phyloP scores from a whole-genome alignment of 1,284 basidiomycete genomes.

The Exobasidium cylindrosporum region DNA sequence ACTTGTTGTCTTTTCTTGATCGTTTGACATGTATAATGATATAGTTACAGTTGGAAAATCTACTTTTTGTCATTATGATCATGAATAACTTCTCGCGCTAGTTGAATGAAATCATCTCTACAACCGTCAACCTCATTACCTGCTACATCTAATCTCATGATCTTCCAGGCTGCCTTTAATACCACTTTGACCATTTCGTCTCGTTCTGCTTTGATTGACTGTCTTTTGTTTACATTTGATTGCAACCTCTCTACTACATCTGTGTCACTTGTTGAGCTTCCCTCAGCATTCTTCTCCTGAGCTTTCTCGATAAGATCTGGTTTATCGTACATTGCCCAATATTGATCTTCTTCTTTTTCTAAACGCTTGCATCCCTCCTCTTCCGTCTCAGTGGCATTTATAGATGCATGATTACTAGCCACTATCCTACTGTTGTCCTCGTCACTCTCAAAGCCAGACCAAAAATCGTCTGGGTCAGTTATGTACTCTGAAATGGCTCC shows the following conservation, averaged over 20 bases:
- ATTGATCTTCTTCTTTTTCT: conserved; percentile 1
- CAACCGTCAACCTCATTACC: neutral
- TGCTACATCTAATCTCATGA: neutral
- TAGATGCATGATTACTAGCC: neutral
- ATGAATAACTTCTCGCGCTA: conserved; percentile 14
- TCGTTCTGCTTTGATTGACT: neutral
- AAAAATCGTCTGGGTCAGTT: conserved; percentile 17
- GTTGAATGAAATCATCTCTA: conserved; percentile 15
- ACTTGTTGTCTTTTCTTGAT: no score
- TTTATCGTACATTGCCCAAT: conserved; percentile 4
- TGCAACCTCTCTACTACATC: no score
- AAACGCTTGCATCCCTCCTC: neutral
- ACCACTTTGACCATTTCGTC: conserved; percentile 11
- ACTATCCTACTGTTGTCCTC: conserved; percentile 7
- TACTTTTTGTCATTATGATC: neutral
- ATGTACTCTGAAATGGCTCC: conserved; percentile 12
- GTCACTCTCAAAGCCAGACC: conserved; percentile 15
- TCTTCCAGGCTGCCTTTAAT: conserved; percentile 9
- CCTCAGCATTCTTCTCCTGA: neutral
- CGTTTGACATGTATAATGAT: no score
- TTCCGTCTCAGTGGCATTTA: neutral
- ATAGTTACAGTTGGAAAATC: no score
- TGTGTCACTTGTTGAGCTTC: neutral
- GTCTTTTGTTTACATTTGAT: no score
- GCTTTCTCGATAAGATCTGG: neutral